Evolutionary conservation across 1,284 basidiomycete genomes (phyloP), one percentile per base, ranked within the genome.

Genomic region (Rhodotorula sp.): DNA sequence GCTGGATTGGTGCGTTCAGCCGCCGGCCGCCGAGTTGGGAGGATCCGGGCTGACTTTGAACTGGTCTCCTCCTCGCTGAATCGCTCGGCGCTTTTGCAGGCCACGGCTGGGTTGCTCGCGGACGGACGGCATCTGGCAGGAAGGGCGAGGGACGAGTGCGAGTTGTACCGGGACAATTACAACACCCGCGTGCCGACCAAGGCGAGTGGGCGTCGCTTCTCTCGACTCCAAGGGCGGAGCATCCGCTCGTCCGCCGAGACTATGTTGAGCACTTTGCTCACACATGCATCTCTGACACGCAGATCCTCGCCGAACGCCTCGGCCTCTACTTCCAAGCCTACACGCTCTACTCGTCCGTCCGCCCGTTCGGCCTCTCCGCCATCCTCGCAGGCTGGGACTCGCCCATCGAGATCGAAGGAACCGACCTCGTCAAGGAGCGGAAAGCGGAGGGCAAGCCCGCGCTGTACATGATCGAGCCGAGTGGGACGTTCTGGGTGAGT

Each of bases 321-420:
- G 90, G 91, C 1, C 85, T 89, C 49, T 97, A 94, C 80, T 89
- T 93, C 5, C 96, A 99, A 82, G 89, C 90, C 29, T 99, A 97
- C 83, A 99, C 96, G 13, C 88, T 97, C 62, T 98, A 99, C 82
- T 97, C 94, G 0, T 97, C 94, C 32, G 96, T 99, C 46, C 89
- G 96, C 34, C 96, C 96, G 0, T 99, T 99, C 76, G 96, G 96
- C 22, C 89, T 95, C 76, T 93, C 92, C 76, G 89, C 94, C 30
- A 90, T 99, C 78, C 83, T 99, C 27, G 95, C 89, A 52, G 89
- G 90, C 5, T 75, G 74, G 74, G 74, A 75, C 55, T 60, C 72
- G 27, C 69, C 72, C 9, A 48, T 62, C 64, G 27, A 58, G 32
- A 65, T 52, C 6, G 66, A 54, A 15, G 67, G 71, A 20, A 62